A percentile compares a stretch with the other conserved stretches of the same genome.
phyloP scores from a whole-genome alignment of 2,329 filamentous ascomycete species.

The Mollisia scopiformis region DNA sequence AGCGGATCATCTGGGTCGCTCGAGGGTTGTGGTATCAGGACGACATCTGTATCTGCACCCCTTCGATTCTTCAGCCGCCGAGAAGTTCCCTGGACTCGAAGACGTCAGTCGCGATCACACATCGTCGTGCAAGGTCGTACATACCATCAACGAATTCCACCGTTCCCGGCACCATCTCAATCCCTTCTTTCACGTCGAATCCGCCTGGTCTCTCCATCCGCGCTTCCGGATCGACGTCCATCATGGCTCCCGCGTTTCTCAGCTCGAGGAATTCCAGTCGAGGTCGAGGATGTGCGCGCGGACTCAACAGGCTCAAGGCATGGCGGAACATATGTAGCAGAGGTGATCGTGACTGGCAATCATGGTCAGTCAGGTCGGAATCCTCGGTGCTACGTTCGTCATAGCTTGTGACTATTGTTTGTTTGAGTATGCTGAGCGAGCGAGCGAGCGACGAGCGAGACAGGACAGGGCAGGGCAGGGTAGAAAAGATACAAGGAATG shows the following conservation, averaged over 20 bases:
- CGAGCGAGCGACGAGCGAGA: not conserved
- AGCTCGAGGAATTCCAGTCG: not conserved
- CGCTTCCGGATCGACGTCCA: not conserved
- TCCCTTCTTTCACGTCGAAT: constrained; percentile 8
- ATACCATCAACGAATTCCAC: constrained; percentile 17
- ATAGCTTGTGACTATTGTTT: no score
- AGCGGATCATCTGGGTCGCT: constrained; percentile 19
- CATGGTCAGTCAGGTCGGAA: not conserved
- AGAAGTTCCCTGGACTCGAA: constrained; percentile 9
- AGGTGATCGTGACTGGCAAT: not conserved
- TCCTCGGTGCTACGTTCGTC: not conserved
- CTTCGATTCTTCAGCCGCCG: not conserved
- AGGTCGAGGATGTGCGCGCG: not conserved
- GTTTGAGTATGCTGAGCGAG: not conserved
- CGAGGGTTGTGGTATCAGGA: constrained; percentile 18
- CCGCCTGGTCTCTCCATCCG: not conserved
- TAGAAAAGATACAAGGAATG: not conserved
- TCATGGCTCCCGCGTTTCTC: not conserved
- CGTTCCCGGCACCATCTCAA: constrained; percentile 22
- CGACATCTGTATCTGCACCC: constrained; percentile 6
- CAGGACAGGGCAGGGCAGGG: no score
- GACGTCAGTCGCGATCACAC: not conserved
- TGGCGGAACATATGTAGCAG: not conserved
- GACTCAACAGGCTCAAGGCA: not conserved
- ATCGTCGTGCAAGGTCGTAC: not conserved